Percentiles rank a stretch among this genome's conserved stretches.
phyloP scores from a whole-genome alignment of 1,139 yeast genomes.

The Arxiozyma slooffiae region DNA sequence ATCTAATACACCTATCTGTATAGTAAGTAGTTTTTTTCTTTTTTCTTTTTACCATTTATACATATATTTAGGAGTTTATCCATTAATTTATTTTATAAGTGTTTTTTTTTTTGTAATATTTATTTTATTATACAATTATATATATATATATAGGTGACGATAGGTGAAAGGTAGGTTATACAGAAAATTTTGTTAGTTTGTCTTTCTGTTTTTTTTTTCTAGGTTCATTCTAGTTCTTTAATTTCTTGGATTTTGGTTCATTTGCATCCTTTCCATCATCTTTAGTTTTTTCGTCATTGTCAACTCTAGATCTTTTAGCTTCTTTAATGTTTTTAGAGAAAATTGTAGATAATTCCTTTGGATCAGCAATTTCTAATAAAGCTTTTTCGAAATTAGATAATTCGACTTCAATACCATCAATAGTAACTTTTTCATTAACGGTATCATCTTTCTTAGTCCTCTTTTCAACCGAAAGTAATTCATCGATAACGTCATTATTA shows the following conservation, averaged over 20 bases:
- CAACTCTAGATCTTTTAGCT: constrained; percentile 27
- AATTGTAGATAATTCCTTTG: constrained; percentile 39
- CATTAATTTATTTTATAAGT: too few relatives aligned
- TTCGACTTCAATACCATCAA: constrained; percentile 35
- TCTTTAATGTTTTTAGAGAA: constrained; percentile 33
- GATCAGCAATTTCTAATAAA: constrained; percentile 71
- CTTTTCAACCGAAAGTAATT: constrained; percentile 26
- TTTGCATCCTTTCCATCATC: constrained; percentile 11
- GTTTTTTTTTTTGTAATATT: too few relatives aligned
- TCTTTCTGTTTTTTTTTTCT: background rate
- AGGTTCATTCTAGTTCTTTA: constrained; percentile 1
- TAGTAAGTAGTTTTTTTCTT: too few relatives aligned
- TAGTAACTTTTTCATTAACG: constrained; percentile 31
- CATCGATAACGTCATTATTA: constrained; percentile 50
- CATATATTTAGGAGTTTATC: too few relatives aligned
- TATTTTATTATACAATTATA: background rate
- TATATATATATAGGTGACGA: background rate
- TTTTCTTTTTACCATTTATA: too few relatives aligned
- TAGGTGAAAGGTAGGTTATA: background rate
- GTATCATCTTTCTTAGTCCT: constrained; percentile 27
- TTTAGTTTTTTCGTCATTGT: constrained; percentile 12
- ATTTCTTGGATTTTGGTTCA: constrained; percentile 21
- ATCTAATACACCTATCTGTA: too few relatives aligned
- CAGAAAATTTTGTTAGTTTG: background rate
- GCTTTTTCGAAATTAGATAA: constrained; percentile 63